Evolutionary conservation across 2,329 filamentous ascomycete species (phyloP).

Genomic region (Mycosphaerelloides madeirae): DNA sequence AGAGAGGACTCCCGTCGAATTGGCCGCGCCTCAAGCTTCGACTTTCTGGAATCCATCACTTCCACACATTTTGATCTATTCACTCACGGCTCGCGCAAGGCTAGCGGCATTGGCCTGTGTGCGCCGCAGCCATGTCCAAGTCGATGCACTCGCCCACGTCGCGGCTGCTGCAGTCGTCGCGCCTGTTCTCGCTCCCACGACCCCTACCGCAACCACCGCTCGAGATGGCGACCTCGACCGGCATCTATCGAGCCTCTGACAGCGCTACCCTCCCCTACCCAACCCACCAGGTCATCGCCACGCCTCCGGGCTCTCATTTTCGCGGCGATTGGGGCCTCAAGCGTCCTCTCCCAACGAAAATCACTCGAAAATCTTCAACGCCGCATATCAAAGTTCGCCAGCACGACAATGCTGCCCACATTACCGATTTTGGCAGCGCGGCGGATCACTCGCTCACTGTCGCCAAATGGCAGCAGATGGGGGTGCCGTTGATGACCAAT

Average conservation of each 20-base stretch:
- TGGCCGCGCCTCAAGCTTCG: too few relatives aligned
- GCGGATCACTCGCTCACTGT: constrained; percentile 76
- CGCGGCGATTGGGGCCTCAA: constrained; percentile 93
- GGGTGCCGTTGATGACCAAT: constrained; percentile 61
- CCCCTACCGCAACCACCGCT: constrained; percentile 61
- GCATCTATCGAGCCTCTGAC: constrained; percentile 53
- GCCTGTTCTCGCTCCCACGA: constrained; percentile 80
- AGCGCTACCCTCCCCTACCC: constrained; percentile 73
- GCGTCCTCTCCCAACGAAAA: constrained; percentile 70
- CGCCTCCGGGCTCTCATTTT: constrained; percentile 64
- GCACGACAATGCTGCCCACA: constrained; percentile 66
- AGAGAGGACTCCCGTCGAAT: too few relatives aligned
- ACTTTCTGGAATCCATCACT: too few relatives aligned
- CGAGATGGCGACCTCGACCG: constrained; percentile 42
- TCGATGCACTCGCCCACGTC: constrained; percentile 53
- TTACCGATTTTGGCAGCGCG: constrained; percentile 88
- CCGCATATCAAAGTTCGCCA: constrained; percentile 71
- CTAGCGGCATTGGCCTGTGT: background rate
- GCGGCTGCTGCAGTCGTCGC: constrained; percentile 74
- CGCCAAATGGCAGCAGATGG: constrained; percentile 80
- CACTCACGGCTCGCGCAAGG: too few relatives aligned
- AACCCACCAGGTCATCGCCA: constrained; percentile 77
- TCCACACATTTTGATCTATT: too few relatives aligned
- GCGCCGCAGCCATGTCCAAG: constrained; percentile 30
- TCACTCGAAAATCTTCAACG: constrained; percentile 64